Conservation (phyloP, 2,329 filamentous ascomycete genomes). For the Aspergillus amoenus region DNA sequence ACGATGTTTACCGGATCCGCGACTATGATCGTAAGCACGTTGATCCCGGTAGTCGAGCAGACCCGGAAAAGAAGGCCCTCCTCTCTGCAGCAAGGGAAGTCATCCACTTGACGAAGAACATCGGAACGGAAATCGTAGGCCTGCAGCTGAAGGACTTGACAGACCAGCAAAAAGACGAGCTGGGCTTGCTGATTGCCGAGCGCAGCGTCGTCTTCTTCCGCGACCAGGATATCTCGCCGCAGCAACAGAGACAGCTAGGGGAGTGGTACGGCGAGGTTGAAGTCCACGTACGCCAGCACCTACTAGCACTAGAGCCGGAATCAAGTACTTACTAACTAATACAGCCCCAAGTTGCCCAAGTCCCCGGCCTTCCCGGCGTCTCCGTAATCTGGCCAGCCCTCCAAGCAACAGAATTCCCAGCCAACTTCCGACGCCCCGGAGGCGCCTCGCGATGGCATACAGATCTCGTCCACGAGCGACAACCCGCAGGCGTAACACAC, state of each 20-base stretch:
- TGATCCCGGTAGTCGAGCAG: conserved; percentile 64
- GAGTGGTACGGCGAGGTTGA: conserved; percentile 66
- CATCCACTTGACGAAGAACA: conserved; percentile 60
- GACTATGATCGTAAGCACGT: conserved; percentile 55
- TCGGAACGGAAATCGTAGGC: conserved; percentile 65
- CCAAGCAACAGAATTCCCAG: conserved; percentile 58
- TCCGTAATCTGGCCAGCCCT: conserved; percentile 71
- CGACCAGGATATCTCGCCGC: conserved; percentile 60
- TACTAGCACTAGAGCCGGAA: no score
- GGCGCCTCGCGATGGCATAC: conserved; percentile 69
- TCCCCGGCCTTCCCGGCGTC: conserved; percentile 65
- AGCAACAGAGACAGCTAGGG: conserved; percentile 63
- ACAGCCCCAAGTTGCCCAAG: conserved; percentile 69
- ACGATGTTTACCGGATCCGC: conserved; percentile 68
- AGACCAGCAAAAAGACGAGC: conserved; percentile 59
- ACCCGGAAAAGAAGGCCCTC: conserved; percentile 60
- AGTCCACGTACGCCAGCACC: conserved; percentile 56
- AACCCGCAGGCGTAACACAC: conserved; percentile 70
- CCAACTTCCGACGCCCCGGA: conserved; percentile 66
- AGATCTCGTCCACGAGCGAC: conserved; percentile 69
- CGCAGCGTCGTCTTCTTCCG: conserved; percentile 67
- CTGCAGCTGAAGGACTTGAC: conserved; percentile 63
- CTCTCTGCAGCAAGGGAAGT: conserved; percentile 63
- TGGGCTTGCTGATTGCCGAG: conserved; percentile 63
- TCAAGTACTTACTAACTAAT: background rate